Evolutionary conservation across 805 yeast species (phyloP), one percentile per base, ranked within the genome.

Genomic region (Diddensiella transvaalensis): DNA sequence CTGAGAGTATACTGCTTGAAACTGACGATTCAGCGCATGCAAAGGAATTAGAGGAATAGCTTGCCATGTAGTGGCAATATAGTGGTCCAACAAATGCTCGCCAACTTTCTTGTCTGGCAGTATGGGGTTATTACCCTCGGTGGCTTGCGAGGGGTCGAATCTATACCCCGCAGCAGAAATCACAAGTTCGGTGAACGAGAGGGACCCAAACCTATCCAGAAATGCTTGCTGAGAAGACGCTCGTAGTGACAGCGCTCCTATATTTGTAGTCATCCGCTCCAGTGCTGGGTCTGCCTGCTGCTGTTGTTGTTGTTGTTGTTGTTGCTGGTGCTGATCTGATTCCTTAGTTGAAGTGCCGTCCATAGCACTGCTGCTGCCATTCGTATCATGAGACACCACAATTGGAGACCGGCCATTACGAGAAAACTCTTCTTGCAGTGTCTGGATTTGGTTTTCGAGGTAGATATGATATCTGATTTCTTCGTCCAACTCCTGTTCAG

Each of bases 181-280:
- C 13, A 47, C 48, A 11, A 47, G 35, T 11, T 47, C 43, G 3
- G 46, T 43, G 19, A 47, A 43, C 11, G 51, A 47, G 40, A 47
- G 17, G 11, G 17, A 24, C 13, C 51, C 51, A 2, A 40, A 17
- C 17, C 47, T 24, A 30, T 47, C 51, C 29, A 47, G 43, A 18
- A 35, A 43, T 4, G 47, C 42, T 13, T 42, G 51, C 30, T 43
- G 47, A 1, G 51, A 47, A 4, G 51, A 47, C 8, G 51, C 47
- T 13, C 51, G 26, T 36, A 47, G 21, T 3, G 51, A 42, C 13
- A 47, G 17, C 10, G 51, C 51, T 15, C 51, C 51, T 4, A 47
- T 47, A 26, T 47, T 46, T 8, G 46, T 22, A n/a, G 47, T 46
- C 44, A 47, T 43, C 18, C 37, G 40, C 18, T 47, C 51, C 39